A percentile compares a stretch with the other conserved stretches of the same genome.
phyloP scores from a whole-genome alignment of 1,284 basidiomycete genomes.

The Anthracocystis panici-leucophaei region DNA sequence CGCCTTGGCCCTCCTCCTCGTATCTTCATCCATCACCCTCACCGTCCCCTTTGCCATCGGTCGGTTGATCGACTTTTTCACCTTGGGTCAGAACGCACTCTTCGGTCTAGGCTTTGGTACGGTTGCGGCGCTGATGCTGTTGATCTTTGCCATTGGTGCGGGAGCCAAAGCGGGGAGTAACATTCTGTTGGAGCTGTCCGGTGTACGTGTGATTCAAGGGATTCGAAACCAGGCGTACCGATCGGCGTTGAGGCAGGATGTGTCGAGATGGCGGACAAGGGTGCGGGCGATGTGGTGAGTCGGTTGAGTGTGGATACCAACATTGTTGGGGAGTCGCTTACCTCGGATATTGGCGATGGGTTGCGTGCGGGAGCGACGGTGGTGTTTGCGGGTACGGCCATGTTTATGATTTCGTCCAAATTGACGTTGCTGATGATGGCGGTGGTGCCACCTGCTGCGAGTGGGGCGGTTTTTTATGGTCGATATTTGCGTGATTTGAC shows the following conservation, averaged over 20 bases:
- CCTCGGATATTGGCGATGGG: slow-evolving; percentile 63
- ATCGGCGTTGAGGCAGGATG: slow-evolving; percentile 86
- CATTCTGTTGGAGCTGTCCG: slow-evolving; percentile 84
- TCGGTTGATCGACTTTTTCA: slow-evolving; percentile 68
- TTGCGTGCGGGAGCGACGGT: slow-evolving; percentile 63
- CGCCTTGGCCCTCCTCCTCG: slow-evolving; percentile 64
- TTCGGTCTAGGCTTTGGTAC: slow-evolving; percentile 78
- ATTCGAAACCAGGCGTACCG: slow-evolving; percentile 85
- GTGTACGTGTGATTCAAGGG: slow-evolving; percentile 90
- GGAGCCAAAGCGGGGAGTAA: slow-evolving; percentile 87
- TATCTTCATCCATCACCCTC: slow-evolving; percentile 79
- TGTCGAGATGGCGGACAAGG: slow-evolving; percentile 83
- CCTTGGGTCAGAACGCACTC: slow-evolving; percentile 47
- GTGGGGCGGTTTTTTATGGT: slow-evolving; percentile 96
- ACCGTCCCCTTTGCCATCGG: slow-evolving; percentile 68
- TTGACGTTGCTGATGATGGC: slow-evolving; percentile 92
- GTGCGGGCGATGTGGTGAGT: slow-evolving; percentile 93
- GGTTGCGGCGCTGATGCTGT: slow-evolving; percentile 81
- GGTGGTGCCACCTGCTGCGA: slow-evolving; percentile 92
- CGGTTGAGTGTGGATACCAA: slow-evolving; percentile 90
- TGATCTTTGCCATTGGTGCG: slow-evolving; percentile 88
- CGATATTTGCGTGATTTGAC: slow-evolving; percentile 92
- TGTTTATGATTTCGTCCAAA: slow-evolving; percentile 93
- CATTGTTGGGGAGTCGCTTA: slow-evolving; percentile 91
- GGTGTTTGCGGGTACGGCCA: slow-evolving; percentile 80